Evolutionary conservation across 169 alveolate genomes (phyloP).

Genomic region (Cytauxzoon felis): DNA sequence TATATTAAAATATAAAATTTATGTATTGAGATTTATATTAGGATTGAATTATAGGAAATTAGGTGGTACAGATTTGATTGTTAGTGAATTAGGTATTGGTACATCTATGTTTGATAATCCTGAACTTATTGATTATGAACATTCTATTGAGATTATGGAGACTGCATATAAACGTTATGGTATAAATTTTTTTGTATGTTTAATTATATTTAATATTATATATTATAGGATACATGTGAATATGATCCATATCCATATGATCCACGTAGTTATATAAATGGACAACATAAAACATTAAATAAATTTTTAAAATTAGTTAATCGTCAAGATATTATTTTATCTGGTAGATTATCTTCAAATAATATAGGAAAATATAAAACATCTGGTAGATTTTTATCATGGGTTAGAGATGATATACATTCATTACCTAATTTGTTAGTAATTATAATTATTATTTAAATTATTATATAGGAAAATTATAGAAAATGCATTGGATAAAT

Average conservation of each 20-base stretch:
- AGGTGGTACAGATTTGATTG: constrained; percentile 71
- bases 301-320: constrained; percentile 52
- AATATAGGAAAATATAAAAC: constrained; percentile 49
- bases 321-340: constrained; percentile 56
- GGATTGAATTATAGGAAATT: constrained; percentile 69
- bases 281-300: constrained; percentile 68
- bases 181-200: constrained; percentile 69
- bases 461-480: constrained; percentile 29
- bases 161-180: constrained; percentile 76
- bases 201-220: neutral
- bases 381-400: constrained; percentile 47
- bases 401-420: constrained; percentile 44
- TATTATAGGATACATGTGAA: constrained; percentile 73
- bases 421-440: constrained; percentile 60
- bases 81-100: constrained; percentile 75
- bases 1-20: neutral
- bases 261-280: constrained; percentile 69
- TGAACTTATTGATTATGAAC: constrained; percentile 71
- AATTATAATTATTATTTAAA: neutral
- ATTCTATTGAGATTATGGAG: constrained; percentile 69
- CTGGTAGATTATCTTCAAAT: constrained; percentile 60
- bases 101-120: constrained; percentile 74
- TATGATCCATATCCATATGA: constrained; percentile 78
- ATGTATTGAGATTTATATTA: neutral
- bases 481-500: constrained; percentile 74